Evolutionary conservation across 306 rosid genomes (phyloP), one percentile per base, ranked within the genome.

Genomic region (Ziziphus jujuba): DNA sequence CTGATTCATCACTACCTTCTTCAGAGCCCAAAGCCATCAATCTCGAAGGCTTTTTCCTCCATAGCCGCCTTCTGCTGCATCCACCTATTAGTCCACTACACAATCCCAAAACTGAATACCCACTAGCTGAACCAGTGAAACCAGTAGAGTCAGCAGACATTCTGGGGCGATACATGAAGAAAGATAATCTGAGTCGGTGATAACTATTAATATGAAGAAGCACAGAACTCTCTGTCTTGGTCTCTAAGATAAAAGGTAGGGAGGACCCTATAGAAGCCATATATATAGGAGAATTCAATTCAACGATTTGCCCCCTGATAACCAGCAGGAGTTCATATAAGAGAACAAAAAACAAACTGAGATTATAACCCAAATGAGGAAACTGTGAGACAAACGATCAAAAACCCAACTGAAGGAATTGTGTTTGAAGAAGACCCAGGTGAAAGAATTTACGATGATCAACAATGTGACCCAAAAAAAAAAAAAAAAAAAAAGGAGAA

Each of bases 201-300:
- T 31, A 53, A 12, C 33, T 77, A 47, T 51, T 75, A 48, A 50
- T 38, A 20, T 67, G 84, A 81, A 84, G 45, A 35, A 79, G 69
- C 60, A 78, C 40, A 33, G 78, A 76, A 64, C 45, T 60, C 14
- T 78, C 89, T 24, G 72, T 53, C 81, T 79, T 85, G 50, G 82
- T 24, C 70, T 79, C 87, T 44, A 81, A 58, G 24, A 77, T 60
- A 58, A 84, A 73, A 19, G 92, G 85, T 8, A 73, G 63, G 49
- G 89, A 77, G 49, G 89, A 77, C 66, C 81, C 77, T 14, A 88
- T 38, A 24, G 91, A 84, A 12, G 88, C 74, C 97, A 90, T 93
- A 21, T 93, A 21, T 28, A 28, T 4, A 28, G 2, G 21, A 11
- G 56, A 61, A 6, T 51, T 28, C 33, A 40, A 40, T 40, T 40